Conservation (phyloP, 192 early-diverging fungal genomes). For the Umbelopsis isabellina region DNA sequence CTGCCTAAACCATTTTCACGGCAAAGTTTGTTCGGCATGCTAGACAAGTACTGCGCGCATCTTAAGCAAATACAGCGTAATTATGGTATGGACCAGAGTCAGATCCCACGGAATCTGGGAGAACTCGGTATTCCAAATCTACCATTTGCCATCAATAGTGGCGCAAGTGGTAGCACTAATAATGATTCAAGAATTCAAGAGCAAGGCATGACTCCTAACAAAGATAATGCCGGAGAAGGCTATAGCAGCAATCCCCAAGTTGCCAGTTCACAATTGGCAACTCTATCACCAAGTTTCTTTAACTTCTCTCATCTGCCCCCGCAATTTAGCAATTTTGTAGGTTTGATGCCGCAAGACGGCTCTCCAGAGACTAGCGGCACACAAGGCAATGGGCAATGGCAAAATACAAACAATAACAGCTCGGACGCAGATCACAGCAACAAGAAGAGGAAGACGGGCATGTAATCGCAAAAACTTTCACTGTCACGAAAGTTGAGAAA, state of each 20-base stretch:
- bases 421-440: not conserved
- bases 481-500: not conserved
- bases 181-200: not conserved
- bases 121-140: not conserved
- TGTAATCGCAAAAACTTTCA: not conserved
- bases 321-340: not conserved
- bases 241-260: not conserved
- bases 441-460: constrained; percentile 15
- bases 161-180: not conserved
- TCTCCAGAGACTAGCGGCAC: not conserved
- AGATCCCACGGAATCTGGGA: constrained; percentile 8
- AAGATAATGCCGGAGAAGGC: not conserved
- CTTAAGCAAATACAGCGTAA: constrained; percentile 44
- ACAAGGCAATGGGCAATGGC: constrained; percentile 12
- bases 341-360: not conserved
- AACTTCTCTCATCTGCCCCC: constrained; percentile 1
- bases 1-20: constrained; percentile 70
- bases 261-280: not conserved
- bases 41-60: constrained; percentile 64
- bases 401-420: not conserved
- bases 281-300: not conserved
- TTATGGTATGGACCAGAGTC: not conserved
- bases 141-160: not conserved
- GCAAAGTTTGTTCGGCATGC: constrained; percentile 48
- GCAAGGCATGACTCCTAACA: not conserved